Evolutionary conservation across 352 stramenopile species (phyloP).

Genomic region (Pythium folliculosum): DNA sequence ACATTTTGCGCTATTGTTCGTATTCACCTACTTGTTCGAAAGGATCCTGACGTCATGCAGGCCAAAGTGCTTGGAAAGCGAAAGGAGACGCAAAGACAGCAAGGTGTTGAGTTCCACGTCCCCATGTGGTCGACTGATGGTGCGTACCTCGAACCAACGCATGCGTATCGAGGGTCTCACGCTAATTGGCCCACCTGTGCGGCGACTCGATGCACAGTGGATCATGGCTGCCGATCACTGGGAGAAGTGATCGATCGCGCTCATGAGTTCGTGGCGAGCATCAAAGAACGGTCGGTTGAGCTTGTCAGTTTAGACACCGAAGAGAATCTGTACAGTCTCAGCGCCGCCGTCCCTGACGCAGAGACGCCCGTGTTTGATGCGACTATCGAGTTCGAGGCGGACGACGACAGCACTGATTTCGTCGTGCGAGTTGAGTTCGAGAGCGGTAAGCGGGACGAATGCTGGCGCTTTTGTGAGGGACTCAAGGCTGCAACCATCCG

Average conservation of each 20-base stretch:
- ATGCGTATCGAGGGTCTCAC: not conserved
- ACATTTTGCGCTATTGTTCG: not conserved
- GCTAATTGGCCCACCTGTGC: not conserved
- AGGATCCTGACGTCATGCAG: constrained; percentile 20
- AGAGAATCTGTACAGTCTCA: not conserved
- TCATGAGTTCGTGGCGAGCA: constrained; percentile 35
- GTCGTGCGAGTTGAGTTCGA: constrained; percentile 51
- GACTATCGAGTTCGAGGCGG: constrained; percentile 12
- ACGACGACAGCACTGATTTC: constrained; percentile 21
- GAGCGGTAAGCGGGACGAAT: constrained; percentile 54
- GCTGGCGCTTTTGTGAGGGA: constrained; percentile 62
- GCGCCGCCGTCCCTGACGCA: too few species aligned
- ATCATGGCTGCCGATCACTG: constrained; percentile 43
- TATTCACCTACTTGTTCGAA: not conserved
- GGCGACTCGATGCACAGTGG: constrained; percentile 2
- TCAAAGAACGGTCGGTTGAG: not conserved
- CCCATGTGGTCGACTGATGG: constrained; percentile 21
- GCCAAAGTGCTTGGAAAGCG: constrained; percentile 82
- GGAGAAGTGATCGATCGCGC: constrained; percentile 44
- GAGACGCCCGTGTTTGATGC: constrained; percentile 12
- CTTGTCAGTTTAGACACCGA: not conserved
- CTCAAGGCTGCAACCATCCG: constrained; percentile 65
- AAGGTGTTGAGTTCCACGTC: constrained; percentile 60
- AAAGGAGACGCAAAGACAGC: constrained; percentile 67
- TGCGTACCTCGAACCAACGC: not conserved